phyloP scores from a whole-genome alignment of 1,139 yeast genomes.

The Blastobotrys petasosporus region DNA sequence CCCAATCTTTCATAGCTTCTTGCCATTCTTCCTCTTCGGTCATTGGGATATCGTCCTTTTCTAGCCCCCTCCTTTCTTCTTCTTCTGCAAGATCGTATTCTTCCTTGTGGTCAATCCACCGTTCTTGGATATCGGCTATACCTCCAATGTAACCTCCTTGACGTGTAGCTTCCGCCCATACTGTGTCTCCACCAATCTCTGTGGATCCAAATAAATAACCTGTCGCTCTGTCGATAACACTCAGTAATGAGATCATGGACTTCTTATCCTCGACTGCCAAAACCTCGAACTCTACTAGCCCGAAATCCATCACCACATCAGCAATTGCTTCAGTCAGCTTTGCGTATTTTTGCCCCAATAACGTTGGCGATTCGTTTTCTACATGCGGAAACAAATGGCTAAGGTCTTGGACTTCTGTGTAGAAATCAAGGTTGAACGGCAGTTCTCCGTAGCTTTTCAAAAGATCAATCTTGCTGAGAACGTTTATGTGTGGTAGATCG shows the following conservation, averaged over 20 bases:
- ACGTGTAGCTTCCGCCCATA: slow-evolving; percentile 93
- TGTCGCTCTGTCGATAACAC: slow-evolving; percentile 79
- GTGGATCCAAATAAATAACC: slow-evolving; percentile 91
- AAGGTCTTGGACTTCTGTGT: slow-evolving; percentile 88
- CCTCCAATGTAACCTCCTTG: slow-evolving; percentile 56
- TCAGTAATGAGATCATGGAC: slow-evolving; percentile 77
- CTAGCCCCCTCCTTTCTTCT: slow-evolving; percentile 39
- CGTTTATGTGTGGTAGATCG: slow-evolving; percentile 90
- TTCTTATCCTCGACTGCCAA: slow-evolving; percentile 85
- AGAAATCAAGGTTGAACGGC: slow-evolving; percentile 68
- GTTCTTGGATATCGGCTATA: slow-evolving; percentile 75
- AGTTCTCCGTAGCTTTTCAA: slow-evolving; percentile 59
- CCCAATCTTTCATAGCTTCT: slow-evolving; percentile 60
- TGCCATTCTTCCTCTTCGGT: slow-evolving; percentile 72
- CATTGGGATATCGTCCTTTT: slow-evolving; percentile 20
- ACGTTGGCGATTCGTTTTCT: slow-evolving; percentile 59
- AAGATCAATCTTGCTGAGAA: slow-evolving; percentile 83
- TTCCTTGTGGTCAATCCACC: slow-evolving; percentile 89
- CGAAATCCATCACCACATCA: slow-evolving; percentile 80
- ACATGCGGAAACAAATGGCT: slow-evolving; percentile 61
- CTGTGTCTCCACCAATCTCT: slow-evolving; percentile 90
- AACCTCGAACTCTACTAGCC: slow-evolving; percentile 83
- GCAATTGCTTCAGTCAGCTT: slow-evolving; percentile 72
- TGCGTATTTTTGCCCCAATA: slow-evolving; percentile 58
- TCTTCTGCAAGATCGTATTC: slow-evolving; percentile 62